Evolutionary conservation across 192 early-diverging fungal genomes (phyloP), one percentile per base, ranked within the genome.

Genomic region (Spizellomyces sp.): DNA sequence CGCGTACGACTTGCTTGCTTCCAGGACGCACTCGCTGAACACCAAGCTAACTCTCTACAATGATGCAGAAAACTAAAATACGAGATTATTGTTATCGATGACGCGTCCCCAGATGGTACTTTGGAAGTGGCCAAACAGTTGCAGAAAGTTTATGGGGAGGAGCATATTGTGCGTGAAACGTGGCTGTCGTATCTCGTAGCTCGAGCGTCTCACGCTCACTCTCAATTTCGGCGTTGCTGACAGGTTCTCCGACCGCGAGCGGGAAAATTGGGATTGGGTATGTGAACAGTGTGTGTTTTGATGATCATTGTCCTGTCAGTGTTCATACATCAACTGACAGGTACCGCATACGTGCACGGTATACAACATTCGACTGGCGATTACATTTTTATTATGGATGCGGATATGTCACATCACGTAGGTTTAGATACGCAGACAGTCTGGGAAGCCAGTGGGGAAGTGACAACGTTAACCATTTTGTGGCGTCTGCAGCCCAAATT

Each of bases 341-440:
- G 95, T 22, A 97, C 96, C 4, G 96, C 96, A 27, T 98, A 98
- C 69, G 87, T 96, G 15, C 91, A 98, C 75, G 96, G 95, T 45
- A 92, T 96, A 27, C 86, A 96, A 78, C 89, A 90, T 77, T 94
- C 94, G 10, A 96, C 94, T 17, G 96, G 96, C 47, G 92, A 96
- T 81, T 96, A 90, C 86, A 84, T 97, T 45, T 93, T 99, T 70
- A 97, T 99, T 75, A 92, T 99, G 95, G 96, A 99, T 73, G 95
- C 96, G 21, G 96, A 99, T 75, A 95, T 99, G 89, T 97, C 95
- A 27, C 96, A 99, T 78, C 96, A 99, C 74, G 93, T 94, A 90
- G 71, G 55, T 19, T 14, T 19, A 17, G 27, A 36, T 36, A 36
- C 27, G 27, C 27, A 36, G 15, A 17, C 3, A 14, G 52, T 54